A percentile compares a stretch with the other conserved stretches of the same genome.
These are phyloP conservation scores for Pyrenophora tritici-repentis DNA, from an alignment of 2,329 filamentous ascomycete genomes.

Conservation along the genomic window DNA sequence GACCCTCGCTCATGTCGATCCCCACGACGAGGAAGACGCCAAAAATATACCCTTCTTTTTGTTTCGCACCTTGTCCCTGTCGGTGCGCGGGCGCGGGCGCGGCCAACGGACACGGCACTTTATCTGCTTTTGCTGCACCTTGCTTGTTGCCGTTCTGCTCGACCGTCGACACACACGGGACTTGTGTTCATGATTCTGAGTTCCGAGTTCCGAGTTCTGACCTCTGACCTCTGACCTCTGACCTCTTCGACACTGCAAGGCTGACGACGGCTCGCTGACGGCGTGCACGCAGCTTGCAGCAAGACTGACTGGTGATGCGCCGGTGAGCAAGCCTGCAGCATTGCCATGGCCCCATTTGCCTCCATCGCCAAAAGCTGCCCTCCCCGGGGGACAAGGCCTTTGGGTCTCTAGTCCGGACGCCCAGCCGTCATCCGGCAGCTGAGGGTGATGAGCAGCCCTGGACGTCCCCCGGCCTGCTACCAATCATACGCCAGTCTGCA, in stretches of 20 bases:
- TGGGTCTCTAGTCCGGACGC: constrained; percentile 14
- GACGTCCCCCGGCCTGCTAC: background rate
- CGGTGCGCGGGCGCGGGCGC: background rate
- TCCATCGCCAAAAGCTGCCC: constrained; percentile 20
- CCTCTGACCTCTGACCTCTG: too few species aligned
- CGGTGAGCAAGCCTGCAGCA: too few species aligned
- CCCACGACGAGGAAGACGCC: constrained; percentile 22
- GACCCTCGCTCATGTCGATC: constrained; percentile 21
- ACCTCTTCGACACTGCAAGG: too few species aligned
- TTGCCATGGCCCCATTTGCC: background rate
- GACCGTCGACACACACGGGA: background rate
- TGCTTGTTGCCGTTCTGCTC: background rate
- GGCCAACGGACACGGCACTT: background rate
- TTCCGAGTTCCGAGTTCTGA: too few species aligned
- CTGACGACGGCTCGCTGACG: too few species aligned
- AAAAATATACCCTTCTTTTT: constrained; percentile 28
- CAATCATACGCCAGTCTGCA: constrained; percentile 13
- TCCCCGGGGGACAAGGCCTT: background rate
- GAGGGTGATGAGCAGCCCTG: constrained; percentile 22
- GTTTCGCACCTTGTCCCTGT: constrained; percentile 12
- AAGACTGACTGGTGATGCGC: too few species aligned
- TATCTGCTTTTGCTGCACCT: background rate
- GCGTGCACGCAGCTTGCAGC: background rate
- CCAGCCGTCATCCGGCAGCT: constrained; percentile 15
- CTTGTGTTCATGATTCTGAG: too few species aligned